These are phyloP conservation scores for Heterobasidion parviporum DNA, from an alignment of 1,284 basidiomycete genomes.

Conservation along the genomic window DNA sequence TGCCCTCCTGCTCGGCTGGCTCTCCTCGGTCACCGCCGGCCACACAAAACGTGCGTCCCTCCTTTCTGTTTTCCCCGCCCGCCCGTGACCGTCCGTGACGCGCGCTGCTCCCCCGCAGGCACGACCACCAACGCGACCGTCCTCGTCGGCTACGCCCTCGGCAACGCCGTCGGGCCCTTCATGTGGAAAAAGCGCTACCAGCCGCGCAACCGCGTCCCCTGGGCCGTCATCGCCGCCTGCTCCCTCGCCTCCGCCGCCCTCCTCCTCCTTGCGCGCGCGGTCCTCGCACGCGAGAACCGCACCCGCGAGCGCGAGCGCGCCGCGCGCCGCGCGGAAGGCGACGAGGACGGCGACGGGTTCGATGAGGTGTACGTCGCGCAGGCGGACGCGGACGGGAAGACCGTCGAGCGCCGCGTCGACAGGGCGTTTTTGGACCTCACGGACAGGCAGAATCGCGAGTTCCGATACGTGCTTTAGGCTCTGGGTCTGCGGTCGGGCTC, in stretches of 20 bases:
- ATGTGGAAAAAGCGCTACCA: conserved; percentile 66
- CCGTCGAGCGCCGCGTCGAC: conserved; percentile 47
- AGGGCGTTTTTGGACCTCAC: conserved; percentile 62
- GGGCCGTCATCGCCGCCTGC: conserved; percentile 55
- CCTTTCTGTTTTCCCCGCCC: not conserved
- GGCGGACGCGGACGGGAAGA: conserved; percentile 37
- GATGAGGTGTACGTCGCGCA: conserved; percentile 60
- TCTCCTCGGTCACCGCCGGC: conserved; percentile 60
- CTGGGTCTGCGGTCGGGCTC: not conserved
- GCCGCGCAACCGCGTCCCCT: conserved; percentile 59
- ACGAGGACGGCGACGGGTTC: conserved; percentile 40
- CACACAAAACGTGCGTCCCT: conserved; percentile 53
- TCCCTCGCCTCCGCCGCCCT: conserved; percentile 39
- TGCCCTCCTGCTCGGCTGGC: conserved; percentile 62
- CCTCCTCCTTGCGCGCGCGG: conserved; percentile 41
- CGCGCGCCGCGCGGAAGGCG: not conserved
- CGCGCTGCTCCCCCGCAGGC: not conserved
- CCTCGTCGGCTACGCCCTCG: conserved; percentile 63
- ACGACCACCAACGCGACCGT: conserved; percentile 60
- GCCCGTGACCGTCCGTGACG: not conserved
- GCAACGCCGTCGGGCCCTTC: conserved; percentile 61
- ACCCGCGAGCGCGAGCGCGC: conserved; percentile 45
- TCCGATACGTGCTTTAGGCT: conserved; percentile 35
- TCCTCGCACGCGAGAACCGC: conserved; percentile 57
- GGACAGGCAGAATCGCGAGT: conserved; percentile 48